Percentiles rank a stretch among this genome's conserved stretches.
phyloP scores from a whole-genome alignment of 2,329 filamentous ascomycete species.

The Ophiostoma novo-ulmi region DNA sequence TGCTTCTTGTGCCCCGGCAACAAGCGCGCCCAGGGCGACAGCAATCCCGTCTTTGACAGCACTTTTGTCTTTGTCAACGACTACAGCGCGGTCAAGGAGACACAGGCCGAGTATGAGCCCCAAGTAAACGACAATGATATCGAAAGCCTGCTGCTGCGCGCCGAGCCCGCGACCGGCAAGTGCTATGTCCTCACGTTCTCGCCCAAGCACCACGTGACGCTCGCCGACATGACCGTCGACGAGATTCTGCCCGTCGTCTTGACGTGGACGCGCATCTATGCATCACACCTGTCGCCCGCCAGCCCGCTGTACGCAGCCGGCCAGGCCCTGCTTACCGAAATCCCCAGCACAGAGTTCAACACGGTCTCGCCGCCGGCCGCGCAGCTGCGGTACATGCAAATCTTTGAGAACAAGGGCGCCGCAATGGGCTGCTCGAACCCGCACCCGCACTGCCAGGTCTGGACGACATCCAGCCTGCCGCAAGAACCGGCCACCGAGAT shows the following conservation, averaged over 20 bases:
- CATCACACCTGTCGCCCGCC: constrained; percentile 67
- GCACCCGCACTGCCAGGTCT: constrained; percentile 93
- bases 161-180: constrained; percentile 83
- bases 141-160: constrained; percentile 70
- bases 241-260: constrained; percentile 80
- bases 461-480: constrained; percentile 86
- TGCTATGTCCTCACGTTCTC: constrained; percentile 98
- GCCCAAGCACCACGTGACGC: constrained; percentile 79
- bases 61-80: constrained; percentile 97
- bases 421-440: constrained; percentile 99
- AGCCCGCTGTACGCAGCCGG: constrained; percentile 55
- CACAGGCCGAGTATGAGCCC: constrained; percentile 70
- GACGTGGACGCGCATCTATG: constrained; percentile 89
- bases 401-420: constrained; percentile 97
- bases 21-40: constrained; percentile 76
- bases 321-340: constrained; percentile 34
- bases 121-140: constrained; percentile 41
- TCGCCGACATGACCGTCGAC: constrained; percentile 75
- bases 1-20: constrained; percentile 96
- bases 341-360: constrained; percentile 36
- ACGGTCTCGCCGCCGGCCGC: constrained; percentile 53
- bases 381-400: constrained; percentile 95
- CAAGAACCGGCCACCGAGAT: constrained; percentile 84
- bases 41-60: constrained; percentile 77
- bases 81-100: constrained; percentile 92